Percentiles rank a stretch among this genome's conserved stretches.
Conservation (phyloP, 2,329 filamentous ascomycete genomes). For the Penicillium freii region DNA sequence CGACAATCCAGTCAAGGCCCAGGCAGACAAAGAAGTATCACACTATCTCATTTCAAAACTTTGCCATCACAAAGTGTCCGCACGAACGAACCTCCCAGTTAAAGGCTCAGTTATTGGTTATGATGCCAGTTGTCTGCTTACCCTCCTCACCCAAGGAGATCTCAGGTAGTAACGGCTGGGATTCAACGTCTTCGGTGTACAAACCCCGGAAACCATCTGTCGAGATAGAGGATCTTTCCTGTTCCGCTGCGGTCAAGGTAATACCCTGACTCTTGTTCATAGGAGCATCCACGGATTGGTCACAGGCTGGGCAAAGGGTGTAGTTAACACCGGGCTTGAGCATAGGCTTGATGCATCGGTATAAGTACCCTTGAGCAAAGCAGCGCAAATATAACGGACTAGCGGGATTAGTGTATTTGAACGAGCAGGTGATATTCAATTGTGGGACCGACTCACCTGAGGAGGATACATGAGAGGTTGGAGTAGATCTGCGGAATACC, state of each 20-base stretch:
- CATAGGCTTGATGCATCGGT: background rate
- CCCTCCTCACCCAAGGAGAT: background rate
- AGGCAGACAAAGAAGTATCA: too few relatives aligned
- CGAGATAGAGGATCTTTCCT: background rate
- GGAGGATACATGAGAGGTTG: background rate
- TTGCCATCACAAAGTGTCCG: background rate
- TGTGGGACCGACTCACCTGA: background rate
- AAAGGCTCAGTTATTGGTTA: background rate
- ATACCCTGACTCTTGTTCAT: background rate
- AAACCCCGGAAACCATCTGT: background rate
- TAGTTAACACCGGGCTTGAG: background rate
- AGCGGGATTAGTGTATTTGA: background rate
- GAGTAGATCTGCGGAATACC: conserved; percentile 2
- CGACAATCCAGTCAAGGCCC: too few relatives aligned
- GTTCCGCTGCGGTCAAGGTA: background rate
- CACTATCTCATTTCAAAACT: too few relatives aligned
- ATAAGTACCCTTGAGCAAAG: background rate
- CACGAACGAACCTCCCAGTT: too few relatives aligned
- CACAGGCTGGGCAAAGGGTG: background rate
- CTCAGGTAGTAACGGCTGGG: background rate
- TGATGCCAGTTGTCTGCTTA: background rate
- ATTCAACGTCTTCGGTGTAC: background rate
- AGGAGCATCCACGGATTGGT: background rate
- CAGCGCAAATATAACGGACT: background rate
- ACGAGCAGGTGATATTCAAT: too few relatives aligned